Base-by-base conservation (phyloP, 805 yeast species). In the Torulaspora gathmanii region DNA sequence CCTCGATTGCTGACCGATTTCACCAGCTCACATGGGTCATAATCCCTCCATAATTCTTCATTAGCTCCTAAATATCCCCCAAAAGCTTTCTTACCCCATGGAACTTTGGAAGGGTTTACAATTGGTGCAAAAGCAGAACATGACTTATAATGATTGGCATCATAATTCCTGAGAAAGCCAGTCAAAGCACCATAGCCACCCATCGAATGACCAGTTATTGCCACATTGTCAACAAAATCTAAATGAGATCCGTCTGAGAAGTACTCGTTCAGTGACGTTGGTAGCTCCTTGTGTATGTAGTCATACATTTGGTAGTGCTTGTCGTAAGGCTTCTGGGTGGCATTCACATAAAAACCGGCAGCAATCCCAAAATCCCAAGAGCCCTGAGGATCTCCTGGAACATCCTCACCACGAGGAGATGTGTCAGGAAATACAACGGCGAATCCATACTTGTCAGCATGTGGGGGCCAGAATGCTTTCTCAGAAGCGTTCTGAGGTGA, bases 161-260 rank as follows among this genome's bases (percentile, higher is more conserved):
- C 83, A 1, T 90, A 86, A 63, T 84, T 79, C 51, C 74, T 77
- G 48, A 91, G 68, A 54, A 67, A 80, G n/a, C 80, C 71, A 49
- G 83, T 70, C 49, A 91, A 67, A 0, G 99, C 95, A 46, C 98
- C 99, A 63, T 78, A 87, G 1, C 99, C 99, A 40, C 99, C 99
- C 98, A 93, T 93, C 1, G 99, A 93, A 65, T 93, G 98, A 35
- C 99, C 99, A n/a, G 93, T 80, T 53, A 91, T 79, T 16, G 91
- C 77, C 41, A 81, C 74, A 33, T 77, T 82, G 31, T 68, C 63
- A 20, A 56, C 29, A 50, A 83, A 80, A 65, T 91, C 88, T 49
- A 91, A 69, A 33, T 67, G 64, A 2, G 69, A 49, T 44, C 64
- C 74, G 13, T 68, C 64, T 10, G 57, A 54, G 42, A 70, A 62